Conservation (phyloP, 768 basidiomycete genomes). For the Russula olivacea region DNA sequence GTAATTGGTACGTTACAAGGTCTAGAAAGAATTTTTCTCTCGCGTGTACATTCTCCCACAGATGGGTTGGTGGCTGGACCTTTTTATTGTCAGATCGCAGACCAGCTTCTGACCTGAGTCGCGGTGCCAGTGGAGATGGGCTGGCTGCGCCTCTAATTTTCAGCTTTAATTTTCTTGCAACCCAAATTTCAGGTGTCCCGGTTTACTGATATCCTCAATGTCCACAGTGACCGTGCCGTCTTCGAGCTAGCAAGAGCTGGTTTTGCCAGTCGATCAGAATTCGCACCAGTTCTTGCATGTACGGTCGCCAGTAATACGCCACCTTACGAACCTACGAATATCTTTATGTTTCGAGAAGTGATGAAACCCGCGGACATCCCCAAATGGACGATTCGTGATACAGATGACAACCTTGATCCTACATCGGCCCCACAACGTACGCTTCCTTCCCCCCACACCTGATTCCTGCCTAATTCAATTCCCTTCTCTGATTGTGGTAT, state of each 20-base stretch:
- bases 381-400: conserved; percentile 7
- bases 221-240: conserved; percentile 1
- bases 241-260: conserved; percentile 2
- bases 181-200: neutral
- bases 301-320: neutral
- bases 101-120: neutral
- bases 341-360: neutral
- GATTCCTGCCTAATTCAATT: neutral
- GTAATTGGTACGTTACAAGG: neutral
- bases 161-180: neutral
- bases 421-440: conserved; percentile 7
- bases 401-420: neutral
- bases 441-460: neutral
- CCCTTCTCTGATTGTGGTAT: conserved; percentile 14
- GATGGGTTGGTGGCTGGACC: too few relatives aligned
- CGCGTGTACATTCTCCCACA: too few relatives aligned
- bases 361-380: conserved; percentile 10
- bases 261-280: neutral
- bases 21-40: neutral
- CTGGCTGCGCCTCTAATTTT: neutral
- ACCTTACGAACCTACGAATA: neutral
- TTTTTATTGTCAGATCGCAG: too few relatives aligned
- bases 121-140: neutral
- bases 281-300: neutral
- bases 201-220: neutral